phyloP scores from a whole-genome alignment of 2,329 filamentous ascomycete species.

The Polychaeton citri region DNA sequence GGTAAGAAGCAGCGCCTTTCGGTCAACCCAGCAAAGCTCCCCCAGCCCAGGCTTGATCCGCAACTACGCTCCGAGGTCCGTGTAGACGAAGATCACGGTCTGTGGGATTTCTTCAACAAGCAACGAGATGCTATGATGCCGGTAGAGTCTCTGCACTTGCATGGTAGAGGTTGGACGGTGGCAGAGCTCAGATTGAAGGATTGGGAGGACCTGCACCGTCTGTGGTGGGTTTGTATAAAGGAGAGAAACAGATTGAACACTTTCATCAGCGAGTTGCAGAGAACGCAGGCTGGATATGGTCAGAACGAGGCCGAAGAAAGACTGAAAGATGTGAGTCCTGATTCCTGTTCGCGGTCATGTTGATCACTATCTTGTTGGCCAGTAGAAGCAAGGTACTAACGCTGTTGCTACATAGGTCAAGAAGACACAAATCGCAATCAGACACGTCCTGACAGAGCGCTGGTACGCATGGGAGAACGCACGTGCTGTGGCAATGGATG shows the following conservation, averaged over 20 bases:
- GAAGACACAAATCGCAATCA: constrained; percentile 68
- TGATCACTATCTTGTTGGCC: background rate
- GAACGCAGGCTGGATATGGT: constrained; percentile 60
- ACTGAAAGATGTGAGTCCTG: constrained; percentile 47
- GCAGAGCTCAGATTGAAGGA: constrained; percentile 79
- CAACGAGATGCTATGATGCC: constrained; percentile 55
- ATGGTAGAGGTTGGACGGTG: constrained; percentile 73
- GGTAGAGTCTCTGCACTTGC: constrained; percentile 55
- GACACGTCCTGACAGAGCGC: constrained; percentile 73
- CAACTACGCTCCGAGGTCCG: constrained; percentile 43
- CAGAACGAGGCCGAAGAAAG: constrained; percentile 51
- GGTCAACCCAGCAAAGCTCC: constrained; percentile 58
- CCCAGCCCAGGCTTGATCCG: constrained; percentile 51
- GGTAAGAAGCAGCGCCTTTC: constrained; percentile 53
- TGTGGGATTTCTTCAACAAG: constrained; percentile 82
- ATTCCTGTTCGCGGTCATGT: background rate
- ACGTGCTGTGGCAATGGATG: constrained; percentile 47
- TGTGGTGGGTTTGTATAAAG: constrained; percentile 92
- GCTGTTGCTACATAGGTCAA: constrained; percentile 42
- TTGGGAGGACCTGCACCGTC: constrained; percentile 80
- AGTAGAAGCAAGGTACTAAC: background rate
- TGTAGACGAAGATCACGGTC: constrained; percentile 63
- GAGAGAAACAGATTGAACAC: constrained; percentile 87
- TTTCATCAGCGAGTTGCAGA: constrained; percentile 52
- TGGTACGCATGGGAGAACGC: constrained; percentile 82